phyloP scores from a whole-genome alignment of 164 flowering plant genomes.

The Dillenia turbinata region DNA sequence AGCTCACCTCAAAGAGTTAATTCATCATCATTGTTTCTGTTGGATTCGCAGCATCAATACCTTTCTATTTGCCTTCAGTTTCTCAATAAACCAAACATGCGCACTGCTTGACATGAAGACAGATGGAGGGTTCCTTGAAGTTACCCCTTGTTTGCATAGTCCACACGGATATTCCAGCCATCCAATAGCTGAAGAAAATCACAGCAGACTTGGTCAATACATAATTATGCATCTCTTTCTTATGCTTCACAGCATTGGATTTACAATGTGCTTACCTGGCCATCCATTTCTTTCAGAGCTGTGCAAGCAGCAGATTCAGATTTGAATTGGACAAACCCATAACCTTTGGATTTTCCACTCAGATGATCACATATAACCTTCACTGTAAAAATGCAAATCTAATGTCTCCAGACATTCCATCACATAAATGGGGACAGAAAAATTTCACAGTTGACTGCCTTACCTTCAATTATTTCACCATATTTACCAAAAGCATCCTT shows the following conservation, averaged over 20 bases:
- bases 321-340: constrained; percentile 57
- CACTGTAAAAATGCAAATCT: constrained; percentile 25
- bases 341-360: constrained; percentile 60
- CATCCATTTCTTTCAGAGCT: constrained; percentile 59
- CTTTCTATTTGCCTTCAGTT: no score
- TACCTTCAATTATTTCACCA: constrained; percentile 67
- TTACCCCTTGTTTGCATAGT: constrained; percentile 35
- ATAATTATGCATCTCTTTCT: not conserved
- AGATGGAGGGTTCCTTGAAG: not conserved
- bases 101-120: no score
- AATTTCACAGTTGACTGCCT: not conserved
- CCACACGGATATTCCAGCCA: constrained; percentile 53
- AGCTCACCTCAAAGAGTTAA: no score
- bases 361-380: constrained; percentile 57
- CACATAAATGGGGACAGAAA: not conserved
- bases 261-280: constrained; percentile 28
- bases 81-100: no score
- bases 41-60: no score
- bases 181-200: constrained; percentile 40
- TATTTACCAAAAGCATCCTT: constrained; percentile 42
- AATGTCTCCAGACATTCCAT: not conserved
- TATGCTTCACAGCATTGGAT: not conserved
- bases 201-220: not conserved
- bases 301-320: constrained; percentile 36
- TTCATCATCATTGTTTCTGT: no score